Percentiles rank a stretch among this genome's conserved stretches.
phyloP scores from a whole-genome alignment of 78 protist genomes.

The Goniomonas avonlea region DNA sequence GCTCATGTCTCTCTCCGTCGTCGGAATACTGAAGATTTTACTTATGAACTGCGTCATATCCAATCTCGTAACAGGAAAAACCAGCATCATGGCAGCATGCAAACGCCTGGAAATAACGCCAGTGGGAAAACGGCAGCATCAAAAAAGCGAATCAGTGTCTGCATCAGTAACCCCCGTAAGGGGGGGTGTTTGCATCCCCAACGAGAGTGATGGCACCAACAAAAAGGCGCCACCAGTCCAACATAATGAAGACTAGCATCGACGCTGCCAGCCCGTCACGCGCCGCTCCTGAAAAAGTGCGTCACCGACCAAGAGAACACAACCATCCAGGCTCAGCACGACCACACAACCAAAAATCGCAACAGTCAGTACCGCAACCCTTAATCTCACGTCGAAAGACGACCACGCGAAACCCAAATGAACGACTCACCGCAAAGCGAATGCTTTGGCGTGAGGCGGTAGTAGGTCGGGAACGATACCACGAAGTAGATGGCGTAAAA shows the following conservation, averaged over 20 bases:
- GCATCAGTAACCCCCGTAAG: no score
- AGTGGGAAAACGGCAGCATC: no score
- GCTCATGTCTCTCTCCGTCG: neutral
- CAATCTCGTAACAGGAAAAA: neutral
- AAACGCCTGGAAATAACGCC: neutral
- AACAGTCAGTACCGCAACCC: no score
- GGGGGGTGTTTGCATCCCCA: neutral
- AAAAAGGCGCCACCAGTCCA: neutral
- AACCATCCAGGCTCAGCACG: no score
- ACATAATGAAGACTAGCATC: neutral
- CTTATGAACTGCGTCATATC: neutral
- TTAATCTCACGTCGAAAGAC: neutral
- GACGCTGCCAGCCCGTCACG: neutral
- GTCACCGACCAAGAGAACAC: neutral
- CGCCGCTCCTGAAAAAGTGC: neutral
- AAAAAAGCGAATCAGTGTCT: no score
- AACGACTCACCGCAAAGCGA: neutral
- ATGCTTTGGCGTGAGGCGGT: neutral
- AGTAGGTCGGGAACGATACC: constrained; percentile 60
- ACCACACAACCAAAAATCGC: no score
- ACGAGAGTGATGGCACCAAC: neutral
- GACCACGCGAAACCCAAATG: neutral
- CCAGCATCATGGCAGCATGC: neutral
- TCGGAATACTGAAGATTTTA: neutral
- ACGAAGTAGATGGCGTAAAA: constrained; percentile 62